Percentiles rank a stretch among this genome's conserved stretches.
phyloP scores from a whole-genome alignment of 352 stramenopile genomes.

The Plasmopara viticola region DNA sequence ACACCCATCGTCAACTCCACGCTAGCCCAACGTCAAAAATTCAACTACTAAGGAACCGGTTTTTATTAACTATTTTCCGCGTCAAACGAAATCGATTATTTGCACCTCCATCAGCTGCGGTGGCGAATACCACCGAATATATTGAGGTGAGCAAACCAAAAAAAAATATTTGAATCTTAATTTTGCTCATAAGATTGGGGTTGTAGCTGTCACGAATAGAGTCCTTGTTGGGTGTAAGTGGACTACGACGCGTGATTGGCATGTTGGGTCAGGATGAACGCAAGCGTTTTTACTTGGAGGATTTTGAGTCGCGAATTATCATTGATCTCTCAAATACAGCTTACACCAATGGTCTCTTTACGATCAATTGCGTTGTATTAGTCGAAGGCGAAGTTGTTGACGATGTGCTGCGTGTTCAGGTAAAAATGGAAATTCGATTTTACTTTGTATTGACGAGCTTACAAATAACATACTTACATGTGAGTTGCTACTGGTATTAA shows the following conservation, averaged over 20 bases:
- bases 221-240: conserved; percentile 74
- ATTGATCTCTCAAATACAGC: conserved; percentile 67
- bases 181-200: background rate
- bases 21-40: conserved; percentile 47
- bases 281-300: conserved; percentile 71
- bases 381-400: conserved; percentile 92
- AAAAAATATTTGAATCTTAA: background rate
- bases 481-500: conserved; percentile 14
- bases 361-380: conserved; percentile 89
- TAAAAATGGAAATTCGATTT: conserved; percentile 17
- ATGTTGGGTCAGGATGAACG: conserved; percentile 84
- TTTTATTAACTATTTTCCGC: conserved; percentile 59
- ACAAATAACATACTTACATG: background rate
- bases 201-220: conserved; percentile 78
- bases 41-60: conserved; percentile 61
- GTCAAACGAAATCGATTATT: conserved; percentile 84
- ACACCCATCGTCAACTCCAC: conserved; percentile 51
- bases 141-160: conserved; percentile 29
- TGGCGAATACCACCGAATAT: conserved; percentile 56
- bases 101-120: conserved; percentile 43
- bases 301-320: conserved; percentile 77
- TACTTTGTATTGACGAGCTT: background rate
- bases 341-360: conserved; percentile 86
- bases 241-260: conserved; percentile 72
- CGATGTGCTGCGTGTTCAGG: conserved; percentile 86